phyloP scores from a whole-genome alignment of 2,329 filamentous ascomycete genomes.

The Sporothrix dimorphospora region DNA sequence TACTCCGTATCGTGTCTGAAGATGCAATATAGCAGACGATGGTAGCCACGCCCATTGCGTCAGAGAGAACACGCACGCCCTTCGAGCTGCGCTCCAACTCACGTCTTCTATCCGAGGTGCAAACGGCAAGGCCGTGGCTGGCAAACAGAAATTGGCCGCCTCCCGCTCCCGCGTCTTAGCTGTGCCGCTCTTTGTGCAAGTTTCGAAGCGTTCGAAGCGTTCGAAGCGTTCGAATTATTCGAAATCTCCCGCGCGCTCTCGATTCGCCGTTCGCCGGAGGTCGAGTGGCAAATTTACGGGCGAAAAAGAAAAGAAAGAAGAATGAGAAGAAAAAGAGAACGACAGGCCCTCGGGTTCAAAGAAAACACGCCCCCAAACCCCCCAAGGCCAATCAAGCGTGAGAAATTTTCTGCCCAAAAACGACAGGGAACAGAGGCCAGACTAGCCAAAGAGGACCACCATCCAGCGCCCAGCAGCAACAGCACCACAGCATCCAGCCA shows the following conservation, averaged over 20 bases:
- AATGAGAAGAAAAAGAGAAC: neutral
- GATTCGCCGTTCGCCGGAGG: neutral
- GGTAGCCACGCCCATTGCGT: neutral
- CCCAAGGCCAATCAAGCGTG: conserved; percentile 11
- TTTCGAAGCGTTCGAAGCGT: neutral
- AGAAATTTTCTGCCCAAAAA: conserved; percentile 6
- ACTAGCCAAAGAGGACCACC: conserved; percentile 18
- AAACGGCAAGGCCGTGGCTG: conserved; percentile 5
- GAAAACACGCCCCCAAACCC: neutral
- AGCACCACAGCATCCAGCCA: neutral
- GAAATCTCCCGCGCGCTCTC: neutral
- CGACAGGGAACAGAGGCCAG: conserved; percentile 14
- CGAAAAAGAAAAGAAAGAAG: neutral
- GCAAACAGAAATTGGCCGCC: neutral
- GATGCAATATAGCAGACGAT: neutral
- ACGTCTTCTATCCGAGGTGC: neutral
- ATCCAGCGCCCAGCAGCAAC: conserved; percentile 8
- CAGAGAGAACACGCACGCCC: neutral
- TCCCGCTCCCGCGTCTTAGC: conserved; percentile 6
- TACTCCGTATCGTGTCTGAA: conserved; percentile 1
- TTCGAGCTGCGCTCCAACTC: neutral
- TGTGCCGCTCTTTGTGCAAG: conserved; percentile 1
- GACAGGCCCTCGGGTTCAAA: too few relatives aligned
- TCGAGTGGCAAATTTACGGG: conserved; percentile 15
- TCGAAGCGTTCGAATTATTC: neutral